These are phyloP conservation scores for Cnidoscolus chayamansa DNA, from an alignment of 441 rosid genomes.

Conservation along the genomic window DNA sequence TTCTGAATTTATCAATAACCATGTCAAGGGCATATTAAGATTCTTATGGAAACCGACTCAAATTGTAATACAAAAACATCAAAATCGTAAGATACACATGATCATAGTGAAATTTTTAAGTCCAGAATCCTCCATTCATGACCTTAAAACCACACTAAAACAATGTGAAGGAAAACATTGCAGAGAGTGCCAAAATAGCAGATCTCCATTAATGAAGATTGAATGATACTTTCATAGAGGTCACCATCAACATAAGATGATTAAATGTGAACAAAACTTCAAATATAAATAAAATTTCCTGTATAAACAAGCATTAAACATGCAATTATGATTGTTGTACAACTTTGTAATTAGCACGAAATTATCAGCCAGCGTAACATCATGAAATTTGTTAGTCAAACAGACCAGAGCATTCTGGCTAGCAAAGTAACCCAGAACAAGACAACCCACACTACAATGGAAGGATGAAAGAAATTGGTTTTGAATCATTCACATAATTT, in stretches of 20 bases:
- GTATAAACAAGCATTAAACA: not conserved
- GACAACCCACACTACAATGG: not conserved
- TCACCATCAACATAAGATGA: not conserved
- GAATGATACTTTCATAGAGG: not conserved
- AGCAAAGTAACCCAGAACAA: not conserved
- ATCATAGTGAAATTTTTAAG: too few species aligned
- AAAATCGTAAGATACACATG: too few species aligned
- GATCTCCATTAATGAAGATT: not conserved
- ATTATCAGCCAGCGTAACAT: not conserved
- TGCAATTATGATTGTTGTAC: not conserved
- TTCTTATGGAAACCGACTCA: not conserved
- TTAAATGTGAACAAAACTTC: not conserved
- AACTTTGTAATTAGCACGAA: not conserved
- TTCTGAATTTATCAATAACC: not conserved
- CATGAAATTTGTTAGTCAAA: not conserved
- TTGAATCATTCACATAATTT: not conserved
- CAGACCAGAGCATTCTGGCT: not conserved
- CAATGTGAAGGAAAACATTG: not conserved
- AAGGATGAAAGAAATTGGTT: not conserved
- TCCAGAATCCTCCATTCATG: too few species aligned
- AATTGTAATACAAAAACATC: not conserved
- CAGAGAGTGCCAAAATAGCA: not conserved
- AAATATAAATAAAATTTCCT: not conserved
- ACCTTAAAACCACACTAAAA: not conserved
- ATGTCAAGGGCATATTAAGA: not conserved